These are phyloP conservation scores for Clarireedia paspali DNA, from an alignment of 2,329 filamentous ascomycete species.

Conservation along the genomic window DNA sequence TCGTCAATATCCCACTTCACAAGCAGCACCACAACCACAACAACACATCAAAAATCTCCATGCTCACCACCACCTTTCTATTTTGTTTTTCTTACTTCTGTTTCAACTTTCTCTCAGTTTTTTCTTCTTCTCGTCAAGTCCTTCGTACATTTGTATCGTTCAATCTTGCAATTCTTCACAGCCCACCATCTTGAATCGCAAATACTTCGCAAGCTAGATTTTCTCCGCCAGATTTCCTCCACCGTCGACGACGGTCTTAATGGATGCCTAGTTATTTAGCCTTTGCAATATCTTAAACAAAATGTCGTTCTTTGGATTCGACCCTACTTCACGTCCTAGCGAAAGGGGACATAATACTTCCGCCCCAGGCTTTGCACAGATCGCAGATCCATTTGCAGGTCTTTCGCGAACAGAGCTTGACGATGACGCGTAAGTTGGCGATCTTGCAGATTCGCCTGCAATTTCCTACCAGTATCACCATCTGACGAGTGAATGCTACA, in stretches of 20 bases:
- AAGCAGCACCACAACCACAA: too few species aligned
- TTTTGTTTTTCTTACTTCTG: background rate
- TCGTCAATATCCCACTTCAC: too few species aligned
- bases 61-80: too few species aligned
- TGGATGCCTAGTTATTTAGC: conserved; percentile 1
- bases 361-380: conserved; percentile 74
- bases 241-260: background rate
- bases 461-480: background rate
- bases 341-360: conserved; percentile 57
- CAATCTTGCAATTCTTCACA: background rate
- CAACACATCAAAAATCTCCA: too few species aligned
- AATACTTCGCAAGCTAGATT: background rate
- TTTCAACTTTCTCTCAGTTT: background rate
- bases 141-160: background rate
- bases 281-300: conserved; percentile 1
- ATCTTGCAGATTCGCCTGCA: too few species aligned
- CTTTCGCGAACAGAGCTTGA: conserved; percentile 60
- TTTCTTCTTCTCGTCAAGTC: background rate
- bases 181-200: background rate
- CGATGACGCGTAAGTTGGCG: conserved; percentile 33
- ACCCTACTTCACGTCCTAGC: conserved; percentile 53
- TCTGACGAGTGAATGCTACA: conserved; percentile 25
- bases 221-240: background rate
- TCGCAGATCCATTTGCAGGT: conserved; percentile 80
- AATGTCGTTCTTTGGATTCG: conserved; percentile 94